phyloP scores from a whole-genome alignment of 148 eudicot species.

The Spergularia bocconei region DNA sequence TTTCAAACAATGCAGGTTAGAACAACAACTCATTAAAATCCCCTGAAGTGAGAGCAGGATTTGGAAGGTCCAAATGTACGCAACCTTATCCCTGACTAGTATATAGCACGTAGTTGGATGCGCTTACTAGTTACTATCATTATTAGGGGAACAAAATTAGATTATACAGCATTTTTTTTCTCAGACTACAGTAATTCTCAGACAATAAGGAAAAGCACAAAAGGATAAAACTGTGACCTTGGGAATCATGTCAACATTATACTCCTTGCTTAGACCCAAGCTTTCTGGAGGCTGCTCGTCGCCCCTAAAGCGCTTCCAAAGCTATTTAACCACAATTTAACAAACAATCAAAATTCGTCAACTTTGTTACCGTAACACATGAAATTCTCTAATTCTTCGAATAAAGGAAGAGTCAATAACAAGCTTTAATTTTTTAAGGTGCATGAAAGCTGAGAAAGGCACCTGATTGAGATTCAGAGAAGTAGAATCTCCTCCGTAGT shows the following conservation, averaged over 20 bases:
- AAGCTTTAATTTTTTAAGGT: neutral
- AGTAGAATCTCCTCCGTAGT: constrained; percentile 84
- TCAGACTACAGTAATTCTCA: neutral
- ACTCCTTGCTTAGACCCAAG: constrained; percentile 71
- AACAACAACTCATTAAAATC: neutral
- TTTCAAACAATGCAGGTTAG: neutral
- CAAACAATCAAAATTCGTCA: neutral
- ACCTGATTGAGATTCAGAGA: constrained; percentile 78
- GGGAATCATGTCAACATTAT: constrained; percentile 86
- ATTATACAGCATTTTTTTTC: neutral
- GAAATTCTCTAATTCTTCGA: neutral
- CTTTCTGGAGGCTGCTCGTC: constrained; percentile 51
- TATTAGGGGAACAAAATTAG: too few relatives aligned
- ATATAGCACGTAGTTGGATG: too few relatives aligned
- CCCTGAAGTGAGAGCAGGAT: too few relatives aligned
- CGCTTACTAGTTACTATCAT: too few relatives aligned
- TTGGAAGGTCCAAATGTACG: too few relatives aligned
- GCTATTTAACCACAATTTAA: constrained; percentile 27
- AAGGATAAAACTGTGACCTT: constrained; percentile 39
- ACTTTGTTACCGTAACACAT: neutral
- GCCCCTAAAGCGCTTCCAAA: constrained; percentile 80
- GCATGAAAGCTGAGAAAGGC: neutral
- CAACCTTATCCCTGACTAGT: too few relatives aligned
- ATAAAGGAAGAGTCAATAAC: neutral
- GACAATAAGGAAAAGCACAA: neutral